A percentile compares a stretch with the other conserved stretches of the same genome.
phyloP scores from a whole-genome alignment of 1,284 basidiomycete genomes.

The Cutaneotrichosporon sp. region DNA sequence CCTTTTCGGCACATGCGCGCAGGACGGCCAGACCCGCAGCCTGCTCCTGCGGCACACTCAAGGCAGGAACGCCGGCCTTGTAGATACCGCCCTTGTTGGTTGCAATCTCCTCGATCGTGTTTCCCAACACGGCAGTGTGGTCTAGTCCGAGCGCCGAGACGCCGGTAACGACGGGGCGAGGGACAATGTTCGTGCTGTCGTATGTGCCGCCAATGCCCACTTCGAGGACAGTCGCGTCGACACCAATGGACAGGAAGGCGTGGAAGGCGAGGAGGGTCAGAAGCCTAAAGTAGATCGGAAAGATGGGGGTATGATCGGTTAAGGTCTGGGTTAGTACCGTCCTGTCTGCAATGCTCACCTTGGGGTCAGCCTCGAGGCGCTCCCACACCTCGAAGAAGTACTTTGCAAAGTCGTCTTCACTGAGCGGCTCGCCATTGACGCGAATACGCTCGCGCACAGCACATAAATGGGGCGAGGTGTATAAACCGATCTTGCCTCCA shows the following conservation, averaged over 20 bases:
- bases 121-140: slow-evolving; percentile 86
- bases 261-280: slow-evolving; percentile 91
- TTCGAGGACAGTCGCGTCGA: slow-evolving; percentile 89
- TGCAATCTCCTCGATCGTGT: slow-evolving; percentile 86
- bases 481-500: slow-evolving; percentile 63
- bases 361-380: slow-evolving; percentile 66
- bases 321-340: slow-evolving; percentile 34
- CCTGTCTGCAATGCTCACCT: slow-evolving; percentile 54
- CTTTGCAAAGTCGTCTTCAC: slow-evolving; percentile 80
- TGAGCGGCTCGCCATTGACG: slow-evolving; percentile 84
- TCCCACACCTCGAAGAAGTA: slow-evolving; percentile 99
- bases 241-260: slow-evolving; percentile 69
- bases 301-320: slow-evolving; percentile 60
- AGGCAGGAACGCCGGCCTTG: slow-evolving; percentile 83
- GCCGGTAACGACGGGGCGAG: slow-evolving; percentile 82
- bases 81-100: slow-evolving; percentile 97
- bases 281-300: slow-evolving; percentile 90
- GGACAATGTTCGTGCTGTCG: slow-evolving; percentile 96
- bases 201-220: slow-evolving; percentile 94
- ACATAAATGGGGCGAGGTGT: slow-evolving; percentile 95
- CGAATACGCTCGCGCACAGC: slow-evolving; percentile 94
- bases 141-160: slow-evolving; percentile 90
- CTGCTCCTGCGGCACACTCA: slow-evolving; percentile 73
- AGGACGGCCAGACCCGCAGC: slow-evolving; percentile 67
- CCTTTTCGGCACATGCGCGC: slow-evolving; percentile 63